Percentiles rank a stretch among this genome's conserved stretches.
Evolutionary conservation across 148 eudicot species (phyloP).

Genomic region (Spergularia marina): DNA sequence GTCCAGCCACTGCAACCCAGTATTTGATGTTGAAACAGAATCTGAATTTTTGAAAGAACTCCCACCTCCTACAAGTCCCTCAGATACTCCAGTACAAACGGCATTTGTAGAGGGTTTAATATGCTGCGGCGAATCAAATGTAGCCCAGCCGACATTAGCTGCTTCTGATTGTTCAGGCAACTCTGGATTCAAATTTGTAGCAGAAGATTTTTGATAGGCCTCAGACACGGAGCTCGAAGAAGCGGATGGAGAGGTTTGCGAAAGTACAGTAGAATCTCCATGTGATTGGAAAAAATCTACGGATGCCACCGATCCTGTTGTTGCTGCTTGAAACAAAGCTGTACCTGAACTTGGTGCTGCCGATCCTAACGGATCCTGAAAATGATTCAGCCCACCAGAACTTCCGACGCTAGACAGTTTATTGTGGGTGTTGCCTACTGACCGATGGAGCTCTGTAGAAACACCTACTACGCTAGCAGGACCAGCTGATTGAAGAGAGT

Average conservation of each 20-base stretch:
- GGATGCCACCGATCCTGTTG: conserved; percentile 28
- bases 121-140: conserved; percentile 63
- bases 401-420: conserved; percentile 31
- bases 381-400: conserved; percentile 53
- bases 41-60: conserved; percentile 27
- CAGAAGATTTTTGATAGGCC: conserved; percentile 35
- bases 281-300: conserved; percentile 44
- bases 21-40: conserved; percentile 25
- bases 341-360: conserved; percentile 31
- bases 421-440: conserved; percentile 31
- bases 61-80: conserved; percentile 29
- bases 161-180: conserved; percentile 32
- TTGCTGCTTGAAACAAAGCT: conserved; percentile 48
- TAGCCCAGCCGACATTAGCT: conserved; percentile 79
- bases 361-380: conserved; percentile 39
- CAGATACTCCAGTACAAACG: conserved; percentile 27
- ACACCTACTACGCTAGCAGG: conserved; percentile 39
- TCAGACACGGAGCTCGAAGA: conserved; percentile 34
- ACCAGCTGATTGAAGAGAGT: conserved; percentile 46
- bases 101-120: conserved; percentile 22
- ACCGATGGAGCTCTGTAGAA: conserved; percentile 34
- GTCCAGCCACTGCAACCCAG: conserved; percentile 40
- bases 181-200: conserved; percentile 27
- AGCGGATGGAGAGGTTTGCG: conserved; percentile 35
- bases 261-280: conserved; percentile 37